These are phyloP conservation scores for Kuraishia hungarica DNA, from an alignment of 805 yeast genomes.

Conservation along the genomic window DNA sequence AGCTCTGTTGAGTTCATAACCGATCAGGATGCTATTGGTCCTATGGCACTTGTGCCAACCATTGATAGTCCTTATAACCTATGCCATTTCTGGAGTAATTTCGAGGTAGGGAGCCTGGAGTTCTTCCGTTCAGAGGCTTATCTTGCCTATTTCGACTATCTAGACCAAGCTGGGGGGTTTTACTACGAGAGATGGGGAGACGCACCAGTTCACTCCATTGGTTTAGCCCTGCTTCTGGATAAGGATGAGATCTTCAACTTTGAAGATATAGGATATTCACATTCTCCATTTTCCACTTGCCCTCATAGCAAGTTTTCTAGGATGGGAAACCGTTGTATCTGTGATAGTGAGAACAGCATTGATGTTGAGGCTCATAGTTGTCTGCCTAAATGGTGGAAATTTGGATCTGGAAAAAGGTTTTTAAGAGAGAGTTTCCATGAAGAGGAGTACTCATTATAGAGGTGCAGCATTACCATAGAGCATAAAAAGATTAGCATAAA, in stretches of 20 bases:
- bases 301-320: slow-evolving; percentile 44
- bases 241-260: slow-evolving; percentile 63
- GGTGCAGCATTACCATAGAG: no score
- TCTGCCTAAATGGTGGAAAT: slow-evolving; percentile 69
- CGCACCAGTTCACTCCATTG: slow-evolving; percentile 84
- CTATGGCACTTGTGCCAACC: slow-evolving; percentile 35
- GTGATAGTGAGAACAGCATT: slow-evolving; percentile 30
- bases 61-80: slow-evolving; percentile 56
- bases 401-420: slow-evolving; percentile 52
- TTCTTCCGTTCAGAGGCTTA: slow-evolving; percentile 65
- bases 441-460: slow-evolving; percentile 16
- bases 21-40: slow-evolving; percentile 37
- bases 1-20: slow-evolving; percentile 52
- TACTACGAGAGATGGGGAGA: slow-evolving; percentile 94
- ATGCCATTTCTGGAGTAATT: slow-evolving; percentile 86
- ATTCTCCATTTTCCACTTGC: slow-evolving; percentile 59
- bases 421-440: slow-evolving; percentile 31
- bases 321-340: slow-evolving; percentile 48
- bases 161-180: slow-evolving; percentile 68
- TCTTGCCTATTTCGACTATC: slow-evolving; percentile 47
- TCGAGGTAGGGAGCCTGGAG: slow-evolving; percentile 65
- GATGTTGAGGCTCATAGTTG: slow-evolving; percentile 49
- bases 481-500: no score
- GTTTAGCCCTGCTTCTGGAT: slow-evolving; percentile 49
- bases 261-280: slow-evolving; percentile 75